phyloP scores from a whole-genome alignment of 129 eudicot species.

The Helichrysum umbraculigerum region DNA sequence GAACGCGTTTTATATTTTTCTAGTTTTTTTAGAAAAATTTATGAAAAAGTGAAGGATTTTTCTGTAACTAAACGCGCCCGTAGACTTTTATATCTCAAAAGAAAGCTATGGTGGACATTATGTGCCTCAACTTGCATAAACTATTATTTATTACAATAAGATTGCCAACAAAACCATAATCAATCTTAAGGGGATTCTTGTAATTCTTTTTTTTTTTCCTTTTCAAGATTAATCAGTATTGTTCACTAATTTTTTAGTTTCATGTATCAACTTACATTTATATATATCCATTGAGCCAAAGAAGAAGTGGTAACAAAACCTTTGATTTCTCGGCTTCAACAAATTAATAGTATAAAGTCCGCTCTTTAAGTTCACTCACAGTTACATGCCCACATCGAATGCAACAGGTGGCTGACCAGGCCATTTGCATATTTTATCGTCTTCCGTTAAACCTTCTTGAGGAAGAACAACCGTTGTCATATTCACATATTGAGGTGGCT shows the following conservation, averaged over 20 bases:
- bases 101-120: slow-evolving; percentile 92
- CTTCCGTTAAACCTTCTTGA: slow-evolving; percentile 49
- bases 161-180: slow-evolving; percentile 48
- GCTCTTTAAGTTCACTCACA: slow-evolving; percentile 45
- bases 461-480: slow-evolving; percentile 12
- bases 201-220: not conserved
- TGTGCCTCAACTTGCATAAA: slow-evolving; percentile 86
- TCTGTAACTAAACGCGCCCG: too few species aligned
- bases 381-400: slow-evolving; percentile 79
- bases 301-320: slow-evolving; percentile 65
- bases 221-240: not conserved
- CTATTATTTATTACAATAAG: slow-evolving; percentile 58
- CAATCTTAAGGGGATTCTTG: slow-evolving; percentile 88
- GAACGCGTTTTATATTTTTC: too few species aligned
- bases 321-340: slow-evolving; percentile 54
- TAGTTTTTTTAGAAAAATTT: too few species aligned
- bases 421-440: slow-evolving; percentile 51
- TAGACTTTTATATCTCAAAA: slow-evolving; percentile 43
- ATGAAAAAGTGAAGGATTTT: too few species aligned
- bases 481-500: slow-evolving; percentile 20
- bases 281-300: slow-evolving; percentile 84
- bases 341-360: slow-evolving; percentile 80
- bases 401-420: slow-evolving; percentile 74
- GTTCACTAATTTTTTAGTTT: not conserved
- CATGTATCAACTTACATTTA: not conserved